Percentiles rank a stretch among this genome's conserved stretches.
These are phyloP conservation scores for Mycocentrospora acerina DNA, from an alignment of 2,329 filamentous ascomycete species.

Conservation along the genomic window DNA sequence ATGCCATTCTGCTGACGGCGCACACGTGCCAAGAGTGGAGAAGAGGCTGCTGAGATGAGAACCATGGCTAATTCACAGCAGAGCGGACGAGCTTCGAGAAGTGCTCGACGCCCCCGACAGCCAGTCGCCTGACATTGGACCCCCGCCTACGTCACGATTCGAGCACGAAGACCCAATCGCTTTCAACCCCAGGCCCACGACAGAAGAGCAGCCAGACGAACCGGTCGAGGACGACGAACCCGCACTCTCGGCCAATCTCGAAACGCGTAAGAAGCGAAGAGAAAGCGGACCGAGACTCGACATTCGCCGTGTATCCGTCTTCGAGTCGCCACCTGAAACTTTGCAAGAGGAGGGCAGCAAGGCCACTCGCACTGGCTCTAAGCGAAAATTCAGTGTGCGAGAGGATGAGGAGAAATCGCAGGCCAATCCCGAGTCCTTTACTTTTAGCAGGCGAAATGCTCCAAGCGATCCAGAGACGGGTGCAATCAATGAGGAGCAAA, in stretches of 20 bases:
- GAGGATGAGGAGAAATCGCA: slow-evolving; percentile 50
- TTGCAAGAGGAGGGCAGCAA: slow-evolving; percentile 28
- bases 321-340: slow-evolving; percentile 44
- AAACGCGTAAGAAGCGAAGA: slow-evolving; percentile 55
- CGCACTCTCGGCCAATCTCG: slow-evolving; percentile 49
- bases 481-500: slow-evolving; percentile 15
- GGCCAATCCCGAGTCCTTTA: slow-evolving; percentile 45
- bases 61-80: slow-evolving; percentile 34
- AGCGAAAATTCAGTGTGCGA: slow-evolving; percentile 59
- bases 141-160: slow-evolving; percentile 56
- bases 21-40: not conserved
- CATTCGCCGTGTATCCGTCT: slow-evolving; percentile 45
- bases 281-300: slow-evolving; percentile 52
- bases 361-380: slow-evolving; percentile 51
- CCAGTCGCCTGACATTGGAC: slow-evolving; percentile 69
- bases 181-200: slow-evolving; percentile 40
- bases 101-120: slow-evolving; percentile 56
- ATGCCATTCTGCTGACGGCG: slow-evolving; percentile 1
- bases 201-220: slow-evolving; percentile 27
- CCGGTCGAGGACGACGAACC: slow-evolving; percentile 42
- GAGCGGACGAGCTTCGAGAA: slow-evolving; percentile 60
- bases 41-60: not conserved
- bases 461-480: slow-evolving; percentile 20
- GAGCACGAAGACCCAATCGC: slow-evolving; percentile 52
- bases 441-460: slow-evolving; percentile 46